phyloP scores from a whole-genome alignment of 345 rosid genomes.

The Crucihimalaya himalaica region DNA sequence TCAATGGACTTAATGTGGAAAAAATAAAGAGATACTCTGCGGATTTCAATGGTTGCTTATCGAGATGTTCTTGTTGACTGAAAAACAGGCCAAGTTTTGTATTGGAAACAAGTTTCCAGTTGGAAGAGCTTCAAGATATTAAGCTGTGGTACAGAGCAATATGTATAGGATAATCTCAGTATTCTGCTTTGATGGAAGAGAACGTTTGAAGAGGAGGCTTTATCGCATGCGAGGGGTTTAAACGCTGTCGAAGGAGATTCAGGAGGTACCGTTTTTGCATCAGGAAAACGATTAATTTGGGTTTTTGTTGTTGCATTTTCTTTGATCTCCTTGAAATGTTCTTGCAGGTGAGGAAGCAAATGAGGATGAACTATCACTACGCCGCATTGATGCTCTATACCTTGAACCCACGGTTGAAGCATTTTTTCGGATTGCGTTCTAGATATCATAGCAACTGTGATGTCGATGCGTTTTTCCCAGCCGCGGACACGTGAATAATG shows the following conservation, averaged over 20 bases:
- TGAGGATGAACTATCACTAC: conserved; percentile 36
- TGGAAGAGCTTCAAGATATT: conserved; percentile 84
- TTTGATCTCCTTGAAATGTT: conserved; percentile 2
- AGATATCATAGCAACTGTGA: conserved; percentile 96
- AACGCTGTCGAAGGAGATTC: conserved; percentile 48
- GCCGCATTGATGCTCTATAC: conserved; percentile 61
- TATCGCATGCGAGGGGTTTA: conserved; percentile 49
- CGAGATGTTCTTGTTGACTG: not conserved
- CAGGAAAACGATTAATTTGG: not conserved
- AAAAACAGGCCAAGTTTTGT: conserved; percentile 89
- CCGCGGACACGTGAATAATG: conserved; percentile 99
- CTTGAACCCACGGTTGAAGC: conserved; percentile 88
- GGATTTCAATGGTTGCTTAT: conserved; percentile 20
- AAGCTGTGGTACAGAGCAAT: conserved; percentile 97
- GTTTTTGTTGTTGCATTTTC: not conserved
- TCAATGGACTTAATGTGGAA: not conserved
- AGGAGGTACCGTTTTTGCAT: conserved; percentile 47
- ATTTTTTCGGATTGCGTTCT: conserved; percentile 98
- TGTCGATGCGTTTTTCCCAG: conserved; percentile 96
- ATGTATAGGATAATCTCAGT: conserved; percentile 93
- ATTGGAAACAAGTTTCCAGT: conserved; percentile 76
- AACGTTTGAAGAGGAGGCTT: conserved; percentile 95
- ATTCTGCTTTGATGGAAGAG: conserved; percentile 93
- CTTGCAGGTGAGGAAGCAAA: conserved; percentile 57
- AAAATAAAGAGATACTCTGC: not conserved